Conservation (phyloP, 805 yeast genomes). For the Ogataea salicorniae region DNA sequence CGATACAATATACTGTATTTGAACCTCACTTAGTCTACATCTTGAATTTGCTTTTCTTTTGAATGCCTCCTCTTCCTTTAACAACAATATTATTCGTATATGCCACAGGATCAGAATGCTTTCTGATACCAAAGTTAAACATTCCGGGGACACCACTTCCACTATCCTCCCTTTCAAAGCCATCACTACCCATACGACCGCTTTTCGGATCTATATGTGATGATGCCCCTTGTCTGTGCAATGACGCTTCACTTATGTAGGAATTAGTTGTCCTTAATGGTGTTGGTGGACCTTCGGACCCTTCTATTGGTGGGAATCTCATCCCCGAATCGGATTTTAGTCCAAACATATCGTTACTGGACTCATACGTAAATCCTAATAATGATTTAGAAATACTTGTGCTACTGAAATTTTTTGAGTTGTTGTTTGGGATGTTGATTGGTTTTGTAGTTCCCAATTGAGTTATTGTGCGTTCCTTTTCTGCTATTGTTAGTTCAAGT, state of each 20-base stretch:
- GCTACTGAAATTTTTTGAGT: background rate
- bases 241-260: background rate
- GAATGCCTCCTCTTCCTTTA: conserved; percentile 25
- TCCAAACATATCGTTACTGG: conserved; percentile 6
- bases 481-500: conserved; percentile 8
- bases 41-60: conserved; percentile 17
- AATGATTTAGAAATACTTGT: conserved; percentile 1
- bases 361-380: conserved; percentile 4
- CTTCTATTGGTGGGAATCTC: background rate
- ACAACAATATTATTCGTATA: conserved; percentile 12
- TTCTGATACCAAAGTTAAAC: conserved; percentile 9
- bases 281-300: background rate
- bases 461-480: conserved; percentile 15
- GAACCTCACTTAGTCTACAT: conserved; percentile 8
- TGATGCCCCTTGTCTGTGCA: background rate
- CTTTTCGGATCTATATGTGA: background rate
- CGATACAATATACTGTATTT: no score
- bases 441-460: conserved; percentile 20
- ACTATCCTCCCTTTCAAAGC: background rate
- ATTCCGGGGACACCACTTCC: background rate
- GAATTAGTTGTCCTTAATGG: background rate
- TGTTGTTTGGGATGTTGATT: conserved; percentile 16
- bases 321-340: background rate
- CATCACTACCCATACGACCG: background rate
- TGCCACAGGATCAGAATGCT: conserved; percentile 13